Evolutionary conservation across 202 grass and related monocot genomes (phyloP), one percentile per base, ranked within the genome.

Genomic region (Elaeis oleifera): DNA sequence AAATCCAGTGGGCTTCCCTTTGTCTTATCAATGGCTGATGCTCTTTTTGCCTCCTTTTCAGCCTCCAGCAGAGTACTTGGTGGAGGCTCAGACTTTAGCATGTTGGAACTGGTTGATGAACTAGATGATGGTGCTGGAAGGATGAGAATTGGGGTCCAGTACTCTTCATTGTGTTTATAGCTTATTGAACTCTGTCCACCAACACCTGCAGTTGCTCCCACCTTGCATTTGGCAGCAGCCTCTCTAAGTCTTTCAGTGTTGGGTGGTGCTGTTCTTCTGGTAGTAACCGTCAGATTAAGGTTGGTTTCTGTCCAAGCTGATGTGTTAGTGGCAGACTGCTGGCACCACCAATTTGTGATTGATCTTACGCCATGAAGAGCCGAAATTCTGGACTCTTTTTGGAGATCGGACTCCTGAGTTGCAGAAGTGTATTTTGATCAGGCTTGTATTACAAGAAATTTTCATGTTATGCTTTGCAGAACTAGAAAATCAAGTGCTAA

Each of bases 281-380:
- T 23, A 0, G 27, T 18, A 8, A 76, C 64, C 1, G 74, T 65
- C 6, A 74, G 83, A 58, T 69, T 25, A 31, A 90, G 79, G 9
- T 71, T 79, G 5, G 79, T 60, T 4, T 74, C 69, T 22, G 72
- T 67, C 1, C 49, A 63, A n/a, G 59, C 36, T 66, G 76, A 50
- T 54, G 72, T 73, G 13, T 76, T 49, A 18, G 61, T 71, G 61
- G 80, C 82, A 39, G 88, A 82, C 54, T 65, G 67, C 92, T 82
- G 89, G 68, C 89, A 89, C 92, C 84, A 91, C 84, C 87, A 97
- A 65, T 81, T 86, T 2, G 82, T 84, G 73, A 97, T 79, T 54
- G 84, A 97, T 68, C 68, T 81, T 71, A 97, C 81, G 15, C 76
- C 56, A 59, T 91, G 92, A 15, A 91, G 61, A 6, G 84, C 82